Conservation (phyloP, 345 rosid genomes). For the Eucalyptus shirleyi region DNA sequence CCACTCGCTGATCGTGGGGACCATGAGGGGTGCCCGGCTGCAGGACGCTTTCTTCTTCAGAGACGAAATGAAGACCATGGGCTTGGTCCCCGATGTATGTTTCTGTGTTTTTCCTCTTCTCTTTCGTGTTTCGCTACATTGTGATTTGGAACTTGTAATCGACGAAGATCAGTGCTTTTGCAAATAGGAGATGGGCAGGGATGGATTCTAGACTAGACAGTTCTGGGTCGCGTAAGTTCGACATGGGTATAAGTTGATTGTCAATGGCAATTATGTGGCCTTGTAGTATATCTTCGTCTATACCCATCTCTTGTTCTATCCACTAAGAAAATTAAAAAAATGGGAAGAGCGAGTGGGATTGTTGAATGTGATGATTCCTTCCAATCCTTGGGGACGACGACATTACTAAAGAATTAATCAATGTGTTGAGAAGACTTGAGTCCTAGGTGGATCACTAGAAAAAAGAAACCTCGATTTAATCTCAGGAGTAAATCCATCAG, state of each 20-base stretch:
- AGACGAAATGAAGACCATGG: conserved; percentile 82
- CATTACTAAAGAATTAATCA: not conserved
- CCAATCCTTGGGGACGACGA: not conserved
- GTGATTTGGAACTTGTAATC: not conserved
- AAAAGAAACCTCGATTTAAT: not conserved
- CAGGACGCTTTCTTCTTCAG: conserved; percentile 76
- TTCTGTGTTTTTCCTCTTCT: not conserved
- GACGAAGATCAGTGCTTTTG: not conserved
- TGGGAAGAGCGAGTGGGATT: not conserved
- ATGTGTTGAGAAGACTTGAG: not conserved
- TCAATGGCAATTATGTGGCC: not conserved
- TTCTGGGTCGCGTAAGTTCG: not conserved
- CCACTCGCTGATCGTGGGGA: conserved; percentile 69
- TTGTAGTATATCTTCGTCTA: not conserved
- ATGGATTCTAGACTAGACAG: not conserved
- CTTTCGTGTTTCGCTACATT: not conserved
- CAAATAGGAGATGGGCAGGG: not conserved
- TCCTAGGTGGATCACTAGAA: not conserved
- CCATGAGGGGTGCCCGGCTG: conserved; percentile 83
- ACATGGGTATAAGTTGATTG: not conserved
- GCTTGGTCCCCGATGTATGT: conserved; percentile 86
- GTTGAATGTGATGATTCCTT: not conserved
- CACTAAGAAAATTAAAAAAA: not conserved
- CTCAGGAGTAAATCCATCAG: not conserved
- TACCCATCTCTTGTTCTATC: not conserved